phyloP scores from a whole-genome alignment of 2,329 filamentous ascomycete species.

The Xylaria polymorpha region DNA sequence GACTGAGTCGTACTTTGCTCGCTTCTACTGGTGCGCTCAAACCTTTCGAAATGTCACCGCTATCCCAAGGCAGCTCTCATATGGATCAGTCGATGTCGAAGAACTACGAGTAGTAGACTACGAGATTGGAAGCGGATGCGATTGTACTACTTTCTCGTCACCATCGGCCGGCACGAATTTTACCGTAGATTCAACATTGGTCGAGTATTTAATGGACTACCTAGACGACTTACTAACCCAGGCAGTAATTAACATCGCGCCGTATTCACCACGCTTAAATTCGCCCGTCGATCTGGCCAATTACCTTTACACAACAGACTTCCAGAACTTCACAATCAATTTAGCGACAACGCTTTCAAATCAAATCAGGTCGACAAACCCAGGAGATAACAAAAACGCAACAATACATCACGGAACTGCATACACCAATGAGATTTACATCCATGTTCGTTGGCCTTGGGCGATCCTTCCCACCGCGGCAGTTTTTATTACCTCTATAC shows the following conservation, averaged over 20 bases:
- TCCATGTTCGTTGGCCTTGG: conserved; percentile 16
- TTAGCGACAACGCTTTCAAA: conserved; percentile 3
- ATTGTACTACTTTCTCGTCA: not conserved
- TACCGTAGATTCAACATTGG: not conserved
- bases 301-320: conserved; percentile 7
- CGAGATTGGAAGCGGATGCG: not conserved
- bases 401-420: not conserved
- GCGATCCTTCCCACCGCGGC: conserved; percentile 2
- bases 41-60: conserved; percentile 8
- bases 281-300: conserved; percentile 1
- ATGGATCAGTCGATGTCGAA: not conserved
- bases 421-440: conserved; percentile 11
- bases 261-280: conserved; percentile 3
- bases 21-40: conserved; percentile 9
- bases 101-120: not conserved
- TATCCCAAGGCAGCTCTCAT: not conserved
- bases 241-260: not conserved
- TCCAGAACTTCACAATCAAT: conserved; percentile 1
- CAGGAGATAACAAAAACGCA: conserved; percentile 14
- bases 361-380: conserved; percentile 6
- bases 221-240: not conserved
- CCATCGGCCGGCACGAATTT: not conserved
- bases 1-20: not conserved
- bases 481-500: conserved; percentile 4
- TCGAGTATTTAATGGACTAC: not conserved